phyloP scores from a whole-genome alignment of 176 grass and related monocot species.

The Rhipidocladum racemiflorum region DNA sequence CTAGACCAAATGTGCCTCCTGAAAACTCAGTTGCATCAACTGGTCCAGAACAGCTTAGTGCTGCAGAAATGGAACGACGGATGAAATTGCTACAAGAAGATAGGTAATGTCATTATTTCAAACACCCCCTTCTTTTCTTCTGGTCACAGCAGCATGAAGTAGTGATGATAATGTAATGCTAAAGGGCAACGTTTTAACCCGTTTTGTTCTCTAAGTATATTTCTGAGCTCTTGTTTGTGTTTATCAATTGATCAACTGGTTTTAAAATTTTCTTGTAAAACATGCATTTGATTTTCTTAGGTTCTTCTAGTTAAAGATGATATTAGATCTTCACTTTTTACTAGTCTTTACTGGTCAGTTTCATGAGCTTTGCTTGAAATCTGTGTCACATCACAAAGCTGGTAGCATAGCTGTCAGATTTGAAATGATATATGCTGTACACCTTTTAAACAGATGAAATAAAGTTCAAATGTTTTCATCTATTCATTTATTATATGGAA shows the following conservation, averaged over 20 bases:
- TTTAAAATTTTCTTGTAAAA: constrained; percentile 12
- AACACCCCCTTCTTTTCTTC: not conserved
- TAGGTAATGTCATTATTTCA: constrained; percentile 52
- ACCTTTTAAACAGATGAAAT: constrained; percentile 15
- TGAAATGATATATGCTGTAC: not conserved
- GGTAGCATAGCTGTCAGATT: not conserved
- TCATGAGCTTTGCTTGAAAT: constrained; percentile 22
- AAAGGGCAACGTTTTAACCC: not conserved
- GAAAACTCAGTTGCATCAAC: constrained; percentile 54
- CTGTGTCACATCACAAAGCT: not conserved
- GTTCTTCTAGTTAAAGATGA: not conserved
- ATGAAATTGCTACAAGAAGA: constrained; percentile 94
- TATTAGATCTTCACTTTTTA: not conserved
- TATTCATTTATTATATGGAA: not conserved
- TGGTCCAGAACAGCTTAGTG: constrained; percentile 69
- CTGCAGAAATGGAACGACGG: constrained; percentile 62
- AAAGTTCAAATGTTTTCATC: constrained; percentile 8
- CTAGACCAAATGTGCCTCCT: constrained; percentile 43
- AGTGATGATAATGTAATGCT: constrained; percentile 6
- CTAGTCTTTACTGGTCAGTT: not conserved
- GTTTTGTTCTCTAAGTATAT: constrained; percentile 15
- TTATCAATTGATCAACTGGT: constrained; percentile 1
- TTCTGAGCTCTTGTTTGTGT: constrained; percentile 1
- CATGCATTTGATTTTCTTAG: not conserved
- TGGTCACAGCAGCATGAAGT: not conserved